Evolutionary conservation across 768 basidiomycete species (phyloP), one percentile per base, ranked within the genome.

Genomic region (Leccinum disarticulatum): DNA sequence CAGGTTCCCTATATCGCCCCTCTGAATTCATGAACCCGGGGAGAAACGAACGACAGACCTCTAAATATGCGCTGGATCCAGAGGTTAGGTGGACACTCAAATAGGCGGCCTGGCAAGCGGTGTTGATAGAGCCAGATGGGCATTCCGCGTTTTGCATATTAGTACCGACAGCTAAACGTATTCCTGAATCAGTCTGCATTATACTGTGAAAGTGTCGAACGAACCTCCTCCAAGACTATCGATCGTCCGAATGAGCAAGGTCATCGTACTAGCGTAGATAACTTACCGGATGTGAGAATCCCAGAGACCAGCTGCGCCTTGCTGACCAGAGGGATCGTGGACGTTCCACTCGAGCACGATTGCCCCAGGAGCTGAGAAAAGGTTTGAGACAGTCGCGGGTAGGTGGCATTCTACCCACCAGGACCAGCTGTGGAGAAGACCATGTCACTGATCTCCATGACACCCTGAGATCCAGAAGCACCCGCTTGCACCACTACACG

Each of bases 391-490:
- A 28, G 15, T 1, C 4, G 1, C 22, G n/a, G 46, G 25, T 6
- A 54, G 14, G n/a, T 3, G 17, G 15, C 7, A 33, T 17, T 13
- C 33, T 27, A 41, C 69, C 55, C 36, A 71, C 72, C 66, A 28
- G 84, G 80, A 5, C 86, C 86, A 33, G 79, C 72, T 0, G 85
- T 86, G 19, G 80, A 76, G 65, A 88, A 83, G 15, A 88, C 55
- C 6, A 90, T 82, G 58, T 88, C 88, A 6, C 80, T 80, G 52
- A 90, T 87, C 65, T 89, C 88, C 11, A 84, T 62, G 6, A 81
- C 60, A 8, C 85, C 87, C 72, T 70, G 28, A 77, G 83, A 48
- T 74, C 78, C 14, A 72, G 58, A 0, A 0, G 76, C 75, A 3
- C 87, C 82, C 48, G 77, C 80, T 64, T 70, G 73, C 36, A 83